A percentile compares a stretch with the other conserved stretches of the same genome.
phyloP scores from a whole-genome alignment of 257 asterid species.

The Penstemon newberryi region DNA sequence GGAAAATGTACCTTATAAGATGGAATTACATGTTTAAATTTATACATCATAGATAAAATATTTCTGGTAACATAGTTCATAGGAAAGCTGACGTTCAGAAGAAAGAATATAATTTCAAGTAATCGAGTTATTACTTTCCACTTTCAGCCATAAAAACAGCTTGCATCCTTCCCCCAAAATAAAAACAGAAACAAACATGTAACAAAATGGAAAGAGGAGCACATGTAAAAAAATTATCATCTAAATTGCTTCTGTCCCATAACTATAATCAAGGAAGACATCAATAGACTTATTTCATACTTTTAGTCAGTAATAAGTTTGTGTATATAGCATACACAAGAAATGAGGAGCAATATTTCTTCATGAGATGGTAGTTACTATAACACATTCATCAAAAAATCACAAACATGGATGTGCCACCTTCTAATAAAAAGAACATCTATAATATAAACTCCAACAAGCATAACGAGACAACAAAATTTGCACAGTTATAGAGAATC shows the following conservation, averaged over 20 bases:
- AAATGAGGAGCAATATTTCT: not conserved
- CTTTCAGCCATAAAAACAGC: not conserved
- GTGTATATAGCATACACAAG: not conserved
- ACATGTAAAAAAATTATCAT: constrained; percentile 5
- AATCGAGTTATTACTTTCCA: constrained; percentile 6
- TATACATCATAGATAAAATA: not conserved
- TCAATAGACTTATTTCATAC: not conserved
- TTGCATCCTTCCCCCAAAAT: not conserved
- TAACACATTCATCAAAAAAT: constrained; percentile 13
- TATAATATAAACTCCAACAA: not conserved
- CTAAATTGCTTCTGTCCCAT: not conserved
- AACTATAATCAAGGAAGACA: not conserved
- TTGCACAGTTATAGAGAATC: not conserved
- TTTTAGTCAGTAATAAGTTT: not conserved
- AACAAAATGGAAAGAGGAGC: not conserved
- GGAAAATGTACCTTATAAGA: too few relatives aligned
- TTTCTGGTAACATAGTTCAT: not conserved
- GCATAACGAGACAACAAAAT: constrained; percentile 8
- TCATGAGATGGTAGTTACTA: constrained; percentile 1
- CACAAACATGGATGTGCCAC: not conserved
- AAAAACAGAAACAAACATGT: not conserved
- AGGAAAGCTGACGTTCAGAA: not conserved
- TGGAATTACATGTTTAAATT: not conserved
- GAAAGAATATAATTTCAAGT: not conserved
- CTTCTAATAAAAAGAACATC: not conserved